Evolutionary conservation across 768 basidiomycete genomes (phyloP).

Genomic region (Neoboletus magnificus): DNA sequence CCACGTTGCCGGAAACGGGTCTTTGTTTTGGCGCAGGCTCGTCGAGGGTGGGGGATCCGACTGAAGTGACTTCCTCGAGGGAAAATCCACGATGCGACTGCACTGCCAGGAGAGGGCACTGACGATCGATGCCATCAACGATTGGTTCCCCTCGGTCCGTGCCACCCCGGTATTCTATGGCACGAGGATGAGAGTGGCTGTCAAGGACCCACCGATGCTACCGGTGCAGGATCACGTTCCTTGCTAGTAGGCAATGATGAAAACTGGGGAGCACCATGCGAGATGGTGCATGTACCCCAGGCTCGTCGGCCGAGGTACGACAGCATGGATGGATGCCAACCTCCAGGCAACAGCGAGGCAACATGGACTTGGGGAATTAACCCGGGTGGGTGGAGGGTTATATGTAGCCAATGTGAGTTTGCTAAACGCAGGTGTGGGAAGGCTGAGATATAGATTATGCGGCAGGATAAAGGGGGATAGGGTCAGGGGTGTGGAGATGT

Average conservation of each 20-base stretch:
- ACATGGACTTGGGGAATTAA: slow-evolving; percentile 14
- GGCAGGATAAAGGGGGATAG: too few relatives aligned
- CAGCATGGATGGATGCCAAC: slow-evolving; percentile 7
- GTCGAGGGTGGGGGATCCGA: slow-evolving; percentile 20
- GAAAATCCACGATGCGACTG: slow-evolving; percentile 24
- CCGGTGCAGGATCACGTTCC: slow-evolving; percentile 30
- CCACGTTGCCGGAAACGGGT: slow-evolving; percentile 8
- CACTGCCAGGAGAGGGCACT: slow-evolving; percentile 37
- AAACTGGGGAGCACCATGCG: slow-evolving; percentile 38
- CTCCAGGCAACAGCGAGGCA: slow-evolving; percentile 21
- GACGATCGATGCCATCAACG: slow-evolving; percentile 38
- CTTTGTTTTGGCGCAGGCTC: slow-evolving; percentile 41
- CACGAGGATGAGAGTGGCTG: slow-evolving; percentile 6
- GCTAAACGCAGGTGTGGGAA: slow-evolving; percentile 34
- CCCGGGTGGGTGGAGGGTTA: slow-evolving; percentile 9
- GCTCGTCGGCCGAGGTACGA: slow-evolving; percentile 25
- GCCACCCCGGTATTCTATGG: slow-evolving; percentile 4
- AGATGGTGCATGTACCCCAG: slow-evolving; percentile 16
- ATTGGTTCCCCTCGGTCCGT: slow-evolving; percentile 25
- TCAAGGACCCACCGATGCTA: slow-evolving; percentile 8
- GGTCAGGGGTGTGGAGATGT: too few relatives aligned
- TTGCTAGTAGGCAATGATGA: slow-evolving; percentile 60
- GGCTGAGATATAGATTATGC: too few relatives aligned
- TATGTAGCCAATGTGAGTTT: slow-evolving; percentile 25
- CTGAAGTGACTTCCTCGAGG: slow-evolving; percentile 22